A percentile compares a stretch with the other conserved stretches of the same genome.
These are phyloP conservation scores for Aspergillus pseudotamarii DNA, from an alignment of 2,329 filamentous ascomycete species.

Conservation along the genomic window DNA sequence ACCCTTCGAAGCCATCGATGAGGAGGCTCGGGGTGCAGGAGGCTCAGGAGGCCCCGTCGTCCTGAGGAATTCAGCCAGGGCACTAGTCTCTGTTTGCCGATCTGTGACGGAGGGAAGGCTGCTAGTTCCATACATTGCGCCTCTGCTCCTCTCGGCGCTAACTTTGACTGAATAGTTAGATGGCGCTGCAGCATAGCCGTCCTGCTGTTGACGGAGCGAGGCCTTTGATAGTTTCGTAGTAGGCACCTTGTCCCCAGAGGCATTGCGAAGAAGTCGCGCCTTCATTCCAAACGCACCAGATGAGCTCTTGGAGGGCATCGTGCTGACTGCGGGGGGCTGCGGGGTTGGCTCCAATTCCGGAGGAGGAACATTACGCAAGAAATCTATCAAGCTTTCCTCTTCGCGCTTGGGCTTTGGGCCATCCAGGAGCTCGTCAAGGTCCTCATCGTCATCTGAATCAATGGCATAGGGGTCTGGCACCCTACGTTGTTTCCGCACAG, in stretches of 20 bases:
- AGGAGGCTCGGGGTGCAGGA: slow-evolving; percentile 17
- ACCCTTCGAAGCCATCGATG: slow-evolving; percentile 29
- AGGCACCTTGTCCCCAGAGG: slow-evolving; percentile 32
- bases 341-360: slow-evolving; percentile 37
- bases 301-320: slow-evolving; percentile 19
- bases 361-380: slow-evolving; percentile 49
- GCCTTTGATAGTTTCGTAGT: slow-evolving; percentile 35
- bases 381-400: slow-evolving; percentile 53
- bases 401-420: slow-evolving; percentile 39
- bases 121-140: slow-evolving; percentile 10
- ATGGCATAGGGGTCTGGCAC: slow-evolving; percentile 93
- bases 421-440: slow-evolving; percentile 60
- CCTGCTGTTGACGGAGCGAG: slow-evolving; percentile 38
- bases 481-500: slow-evolving; percentile 73
- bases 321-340: slow-evolving; percentile 32
- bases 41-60: slow-evolving; percentile 66
- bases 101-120: slow-evolving; percentile 28
- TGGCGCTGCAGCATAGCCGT: slow-evolving; percentile 31
- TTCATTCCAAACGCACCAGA: slow-evolving; percentile 31
- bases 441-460: slow-evolving; percentile 69
- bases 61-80: slow-evolving; percentile 72
- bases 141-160: slow-evolving; percentile 37
- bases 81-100: slow-evolving; percentile 56
- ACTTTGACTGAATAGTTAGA: slow-evolving; percentile 44
- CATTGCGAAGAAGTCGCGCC: slow-evolving; percentile 38